These are phyloP conservation scores for Trichophyton rubrum DNA, from an alignment of 2,329 filamentous ascomycete species.

Conservation along the genomic window DNA sequence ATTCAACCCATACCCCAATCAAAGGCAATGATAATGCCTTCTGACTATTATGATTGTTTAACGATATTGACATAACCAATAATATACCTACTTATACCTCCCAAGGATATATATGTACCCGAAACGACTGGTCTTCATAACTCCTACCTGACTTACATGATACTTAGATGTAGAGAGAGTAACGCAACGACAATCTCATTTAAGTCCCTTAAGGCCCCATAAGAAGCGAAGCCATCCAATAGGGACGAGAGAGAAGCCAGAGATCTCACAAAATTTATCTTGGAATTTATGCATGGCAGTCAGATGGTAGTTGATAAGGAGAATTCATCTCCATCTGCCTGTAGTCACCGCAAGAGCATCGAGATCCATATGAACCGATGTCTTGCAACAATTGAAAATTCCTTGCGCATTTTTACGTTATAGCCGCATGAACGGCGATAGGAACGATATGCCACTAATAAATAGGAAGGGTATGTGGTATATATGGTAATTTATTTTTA, in stretches of 20 bases:
- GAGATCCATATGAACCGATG: background rate
- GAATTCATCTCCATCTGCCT: background rate
- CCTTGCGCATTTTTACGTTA: background rate
- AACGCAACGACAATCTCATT: constrained; percentile 19
- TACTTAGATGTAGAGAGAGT: constrained; percentile 16
- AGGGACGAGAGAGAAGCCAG: constrained; percentile 12
- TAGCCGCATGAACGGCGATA: background rate
- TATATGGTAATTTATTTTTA: too few species aligned
- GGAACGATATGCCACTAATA: too few species aligned
- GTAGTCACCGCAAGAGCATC: background rate
- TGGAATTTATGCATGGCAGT: constrained; percentile 8
- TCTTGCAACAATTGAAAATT: background rate
- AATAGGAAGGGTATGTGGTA: too few species aligned
- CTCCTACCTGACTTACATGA: background rate
- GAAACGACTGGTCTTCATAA: background rate
- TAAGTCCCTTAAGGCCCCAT: background rate
- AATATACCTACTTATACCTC: background rate
- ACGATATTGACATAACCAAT: background rate
- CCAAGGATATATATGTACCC: background rate
- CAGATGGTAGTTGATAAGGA: background rate
- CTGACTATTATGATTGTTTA: background rate
- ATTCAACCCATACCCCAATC: background rate
- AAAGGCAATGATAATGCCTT: background rate
- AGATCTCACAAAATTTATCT: constrained; percentile 13
- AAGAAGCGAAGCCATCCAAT: background rate